A percentile compares a stretch with the other conserved stretches of the same genome.
phyloP scores from a whole-genome alignment of 352 stramenopile species.

The Globisporangium yorkense region DNA sequence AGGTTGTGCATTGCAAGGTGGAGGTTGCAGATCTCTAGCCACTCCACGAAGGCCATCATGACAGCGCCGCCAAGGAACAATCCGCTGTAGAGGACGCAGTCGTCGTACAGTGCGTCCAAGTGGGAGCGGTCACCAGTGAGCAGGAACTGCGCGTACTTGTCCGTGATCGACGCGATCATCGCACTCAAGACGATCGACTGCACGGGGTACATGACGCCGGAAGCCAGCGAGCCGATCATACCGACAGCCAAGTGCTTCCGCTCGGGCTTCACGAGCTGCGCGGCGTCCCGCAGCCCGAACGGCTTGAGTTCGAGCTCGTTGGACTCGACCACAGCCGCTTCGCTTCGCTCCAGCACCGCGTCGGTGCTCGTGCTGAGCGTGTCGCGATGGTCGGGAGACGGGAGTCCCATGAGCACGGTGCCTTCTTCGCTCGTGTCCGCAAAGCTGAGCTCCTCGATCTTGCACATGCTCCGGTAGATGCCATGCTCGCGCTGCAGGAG shows the following conservation, averaged over 20 bases:
- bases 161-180: conserved; percentile 24
- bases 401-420: background rate
- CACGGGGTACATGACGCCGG: conserved; percentile 24
- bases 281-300: conserved; percentile 28
- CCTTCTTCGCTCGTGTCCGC: background rate
- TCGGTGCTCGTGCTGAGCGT: background rate
- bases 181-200: conserved; percentile 24
- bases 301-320: background rate
- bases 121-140: conserved; percentile 12
- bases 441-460: conserved; percentile 31
- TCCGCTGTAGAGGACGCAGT: conserved; percentile 20
- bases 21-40: conserved; percentile 31
- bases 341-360: background rate
- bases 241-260: conserved; percentile 24
- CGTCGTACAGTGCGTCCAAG: conserved; percentile 18
- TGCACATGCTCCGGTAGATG: conserved; percentile 75
- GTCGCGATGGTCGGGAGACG: no score
- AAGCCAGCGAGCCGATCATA: conserved; percentile 18
- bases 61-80: conserved; percentile 24
- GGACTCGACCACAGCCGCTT: background rate
- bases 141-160: conserved; percentile 21
- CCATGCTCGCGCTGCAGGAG: conserved; percentile 49
- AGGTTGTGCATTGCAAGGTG: conserved; percentile 40
- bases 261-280: conserved; percentile 27
- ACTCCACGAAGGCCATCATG: conserved; percentile 19